Percentiles rank a stretch among this genome's conserved stretches.
Conservation (phyloP, 345 rosid species). For the Iberis pinnata region DNA sequence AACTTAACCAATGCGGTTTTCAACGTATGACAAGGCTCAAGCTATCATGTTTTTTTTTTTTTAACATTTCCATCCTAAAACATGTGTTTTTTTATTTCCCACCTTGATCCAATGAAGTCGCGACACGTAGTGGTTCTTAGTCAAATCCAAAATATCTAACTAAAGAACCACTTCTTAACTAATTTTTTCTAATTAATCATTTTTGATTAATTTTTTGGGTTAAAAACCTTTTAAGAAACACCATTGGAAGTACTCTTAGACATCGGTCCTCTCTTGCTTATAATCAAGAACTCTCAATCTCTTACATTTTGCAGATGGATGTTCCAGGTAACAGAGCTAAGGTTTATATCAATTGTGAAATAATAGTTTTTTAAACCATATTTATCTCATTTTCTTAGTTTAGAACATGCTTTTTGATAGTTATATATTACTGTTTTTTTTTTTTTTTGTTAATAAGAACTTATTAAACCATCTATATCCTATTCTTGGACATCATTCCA, state of each 20-base stretch:
- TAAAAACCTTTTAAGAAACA: no score
- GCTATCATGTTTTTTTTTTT: no score
- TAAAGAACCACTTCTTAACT: no score
- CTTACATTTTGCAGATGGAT: constrained; percentile 57
- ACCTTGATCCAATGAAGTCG: no score
- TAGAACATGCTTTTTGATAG: neutral
- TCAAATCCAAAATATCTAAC: no score
- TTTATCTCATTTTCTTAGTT: neutral
- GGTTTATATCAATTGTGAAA: neutral
- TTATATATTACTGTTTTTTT: neutral
- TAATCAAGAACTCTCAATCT: constrained; percentile 46
- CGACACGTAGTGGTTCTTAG: no score
- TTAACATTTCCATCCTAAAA: no score
- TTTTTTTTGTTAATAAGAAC: constrained; percentile 31
- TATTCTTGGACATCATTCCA: constrained; percentile 38
- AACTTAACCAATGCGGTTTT: constrained; percentile 47
- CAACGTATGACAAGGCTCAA: constrained; percentile 46
- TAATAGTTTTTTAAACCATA: neutral
- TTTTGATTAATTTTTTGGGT: no score
- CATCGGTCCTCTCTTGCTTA: constrained; percentile 37
- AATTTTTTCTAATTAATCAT: no score
- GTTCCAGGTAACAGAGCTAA: constrained; percentile 38
- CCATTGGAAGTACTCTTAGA: no score
- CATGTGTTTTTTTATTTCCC: no score
- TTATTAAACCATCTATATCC: constrained; percentile 40